Conservation (phyloP, 345 rosid species). For the Corymbia maculata region DNA sequence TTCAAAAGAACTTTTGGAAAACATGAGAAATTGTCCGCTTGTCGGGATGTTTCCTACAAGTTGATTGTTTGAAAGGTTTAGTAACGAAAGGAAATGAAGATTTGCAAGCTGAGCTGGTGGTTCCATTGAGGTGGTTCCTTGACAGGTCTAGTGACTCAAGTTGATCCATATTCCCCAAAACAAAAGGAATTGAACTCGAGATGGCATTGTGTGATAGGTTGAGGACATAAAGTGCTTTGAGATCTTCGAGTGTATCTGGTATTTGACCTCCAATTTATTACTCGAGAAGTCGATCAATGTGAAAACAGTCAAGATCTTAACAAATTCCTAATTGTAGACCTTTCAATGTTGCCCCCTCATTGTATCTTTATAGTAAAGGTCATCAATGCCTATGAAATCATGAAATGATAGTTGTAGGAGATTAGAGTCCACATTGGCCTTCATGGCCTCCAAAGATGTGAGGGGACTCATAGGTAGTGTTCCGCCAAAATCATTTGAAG, state of each 20-base stretch:
- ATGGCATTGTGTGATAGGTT: conserved; percentile 19
- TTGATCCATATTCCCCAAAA: conserved; percentile 3
- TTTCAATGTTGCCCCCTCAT: conserved; percentile 20
- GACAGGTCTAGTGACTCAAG: conserved; percentile 16
- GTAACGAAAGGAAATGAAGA: conserved; percentile 10
- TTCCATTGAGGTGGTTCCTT: conserved; percentile 11
- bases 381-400: background rate
- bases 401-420: background rate
- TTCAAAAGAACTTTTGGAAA: conserved; percentile 2
- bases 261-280: conserved; percentile 13
- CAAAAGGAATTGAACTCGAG: conserved; percentile 10
- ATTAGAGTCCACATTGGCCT: background rate
- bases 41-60: conserved; percentile 18
- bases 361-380: conserved; percentile 8
- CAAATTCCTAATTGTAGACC: conserved; percentile 11
- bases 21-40: conserved; percentile 14
- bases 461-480: rapidly evolving
- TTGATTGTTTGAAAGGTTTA: conserved; percentile 28
- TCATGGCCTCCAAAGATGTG: background rate
- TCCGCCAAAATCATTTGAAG: conserved; percentile 11
- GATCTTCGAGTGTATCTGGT: conserved; percentile 2
- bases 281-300: conserved; percentile 26
- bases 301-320: conserved; percentile 23
- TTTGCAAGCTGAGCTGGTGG: conserved; percentile 2
- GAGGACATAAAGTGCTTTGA: conserved; percentile 1